A percentile compares a stretch with the other conserved stretches of the same genome.
Conservation (phyloP, 768 basidiomycete species). For the Pleurotus sapidus region DNA sequence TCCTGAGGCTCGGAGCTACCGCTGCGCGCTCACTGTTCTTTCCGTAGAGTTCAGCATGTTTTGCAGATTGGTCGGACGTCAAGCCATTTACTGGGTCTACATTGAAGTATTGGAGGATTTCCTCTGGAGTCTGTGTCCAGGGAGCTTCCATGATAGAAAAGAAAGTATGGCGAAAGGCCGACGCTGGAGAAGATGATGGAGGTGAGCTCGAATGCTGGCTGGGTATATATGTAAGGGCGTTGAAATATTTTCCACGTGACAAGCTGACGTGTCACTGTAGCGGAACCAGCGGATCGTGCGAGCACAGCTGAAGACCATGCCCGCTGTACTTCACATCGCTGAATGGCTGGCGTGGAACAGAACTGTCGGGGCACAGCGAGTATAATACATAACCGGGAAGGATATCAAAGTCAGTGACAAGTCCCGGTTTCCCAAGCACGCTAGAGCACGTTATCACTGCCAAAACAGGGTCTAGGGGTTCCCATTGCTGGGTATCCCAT, state of each 20-base stretch:
- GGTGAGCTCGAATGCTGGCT: not conserved
- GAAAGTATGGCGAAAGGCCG: not conserved
- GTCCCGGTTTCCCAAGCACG: slow-evolving; percentile 3
- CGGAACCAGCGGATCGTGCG: not conserved
- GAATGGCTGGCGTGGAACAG: not conserved
- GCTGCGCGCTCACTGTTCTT: slow-evolving; percentile 63
- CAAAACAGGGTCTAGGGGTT: not conserved
- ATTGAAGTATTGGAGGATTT: slow-evolving; percentile 70
- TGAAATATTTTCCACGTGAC: not conserved
- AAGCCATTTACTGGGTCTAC: slow-evolving; percentile 68
- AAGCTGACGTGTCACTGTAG: slow-evolving; percentile 2
- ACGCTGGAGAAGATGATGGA: not conserved
- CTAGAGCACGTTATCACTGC: slow-evolving; percentile 2
- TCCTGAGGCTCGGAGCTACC: not conserved
- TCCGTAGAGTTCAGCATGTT: slow-evolving; percentile 79
- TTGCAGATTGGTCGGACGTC: slow-evolving; percentile 58
- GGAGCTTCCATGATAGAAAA: slow-evolving; percentile 58
- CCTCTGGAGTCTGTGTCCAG: slow-evolving; percentile 72
- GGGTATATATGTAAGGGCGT: not conserved
- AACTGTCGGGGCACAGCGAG: too few relatives aligned
- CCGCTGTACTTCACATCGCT: not conserved
- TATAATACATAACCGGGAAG: too few relatives aligned
- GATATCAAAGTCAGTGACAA: too few relatives aligned
- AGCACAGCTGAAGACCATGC: not conserved
- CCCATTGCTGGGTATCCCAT: not conserved